Evolutionary conservation across 768 basidiomycete species (phyloP).

Genomic region (Hysterangium stoloniferum): DNA sequence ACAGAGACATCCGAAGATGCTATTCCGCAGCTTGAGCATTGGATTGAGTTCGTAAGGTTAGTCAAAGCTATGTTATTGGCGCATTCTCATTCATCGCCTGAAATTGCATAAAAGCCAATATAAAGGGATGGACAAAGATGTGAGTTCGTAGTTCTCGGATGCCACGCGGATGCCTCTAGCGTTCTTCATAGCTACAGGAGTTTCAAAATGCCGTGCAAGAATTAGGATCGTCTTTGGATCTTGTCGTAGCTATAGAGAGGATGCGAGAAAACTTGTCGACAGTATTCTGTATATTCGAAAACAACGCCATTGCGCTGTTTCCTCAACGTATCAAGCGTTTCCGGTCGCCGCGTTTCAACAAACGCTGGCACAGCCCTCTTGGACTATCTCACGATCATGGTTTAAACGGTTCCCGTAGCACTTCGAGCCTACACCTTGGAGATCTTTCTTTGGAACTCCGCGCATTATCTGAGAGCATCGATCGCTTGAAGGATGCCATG

Average conservation of each 20-base stretch:
- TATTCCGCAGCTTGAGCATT: too few relatives aligned
- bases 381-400: not conserved
- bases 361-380: not conserved
- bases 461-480: not conserved
- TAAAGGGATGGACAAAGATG: too few relatives aligned
- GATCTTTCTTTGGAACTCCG: not conserved
- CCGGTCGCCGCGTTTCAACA: not conserved
- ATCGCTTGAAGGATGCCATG: not conserved
- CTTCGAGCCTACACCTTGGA: not conserved
- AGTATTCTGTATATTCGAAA: not conserved
- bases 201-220: constrained; percentile 1
- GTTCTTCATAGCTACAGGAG: not conserved
- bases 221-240: constrained; percentile 1
- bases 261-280: not conserved
- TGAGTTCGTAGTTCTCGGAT: too few relatives aligned
- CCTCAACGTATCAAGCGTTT: not conserved
- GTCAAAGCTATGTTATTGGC: too few relatives aligned
- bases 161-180: too few relatives aligned
- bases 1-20: too few relatives aligned
- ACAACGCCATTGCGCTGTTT: constrained; percentile 1
- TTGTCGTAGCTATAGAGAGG: not conserved
- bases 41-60: too few relatives aligned
- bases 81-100: too few relatives aligned
- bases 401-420: not conserved
- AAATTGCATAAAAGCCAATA: too few relatives aligned